These are phyloP conservation scores for Eucalyptus decipiens DNA, from an alignment of 345 rosid species.

Conservation along the genomic window DNA sequence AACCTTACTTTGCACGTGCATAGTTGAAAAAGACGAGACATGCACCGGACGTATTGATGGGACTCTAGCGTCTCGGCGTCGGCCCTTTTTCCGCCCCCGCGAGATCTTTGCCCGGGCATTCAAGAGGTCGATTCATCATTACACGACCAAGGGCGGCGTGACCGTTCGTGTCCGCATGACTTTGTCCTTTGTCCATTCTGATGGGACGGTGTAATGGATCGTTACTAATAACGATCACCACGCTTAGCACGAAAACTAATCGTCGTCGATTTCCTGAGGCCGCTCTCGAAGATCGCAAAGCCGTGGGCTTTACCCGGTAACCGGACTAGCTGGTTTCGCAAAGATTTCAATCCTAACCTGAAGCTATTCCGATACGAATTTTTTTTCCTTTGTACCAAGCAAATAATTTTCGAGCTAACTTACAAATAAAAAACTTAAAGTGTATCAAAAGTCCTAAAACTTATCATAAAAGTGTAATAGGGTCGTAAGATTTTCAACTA, in stretches of 20 bases:
- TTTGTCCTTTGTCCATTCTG: neutral
- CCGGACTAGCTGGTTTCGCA: neutral
- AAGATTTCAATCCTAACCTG: neutral
- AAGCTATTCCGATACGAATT: accelerated
- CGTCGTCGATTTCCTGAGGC: neutral
- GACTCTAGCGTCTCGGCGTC: neutral
- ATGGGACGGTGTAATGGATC: neutral
- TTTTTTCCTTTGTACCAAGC: neutral
- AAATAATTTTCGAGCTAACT: neutral
- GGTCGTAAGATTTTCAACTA: accelerated
- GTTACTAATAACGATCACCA: neutral
- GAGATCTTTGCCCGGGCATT: neutral
- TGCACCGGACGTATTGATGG: neutral
- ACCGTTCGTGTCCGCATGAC: neutral
- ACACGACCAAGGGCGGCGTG: neutral
- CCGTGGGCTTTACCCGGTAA: neutral
- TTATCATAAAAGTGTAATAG: neutral
- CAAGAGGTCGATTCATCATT: neutral
- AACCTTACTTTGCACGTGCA: neutral
- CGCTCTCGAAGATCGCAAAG: neutral
- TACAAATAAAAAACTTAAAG: accelerated
- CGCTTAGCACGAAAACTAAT: neutral
- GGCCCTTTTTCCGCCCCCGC: neutral
- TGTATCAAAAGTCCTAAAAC: accelerated
- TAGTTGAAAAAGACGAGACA: neutral